phyloP scores from a whole-genome alignment of 1,139 yeast species.

The Magnusiomyces ingens region DNA sequence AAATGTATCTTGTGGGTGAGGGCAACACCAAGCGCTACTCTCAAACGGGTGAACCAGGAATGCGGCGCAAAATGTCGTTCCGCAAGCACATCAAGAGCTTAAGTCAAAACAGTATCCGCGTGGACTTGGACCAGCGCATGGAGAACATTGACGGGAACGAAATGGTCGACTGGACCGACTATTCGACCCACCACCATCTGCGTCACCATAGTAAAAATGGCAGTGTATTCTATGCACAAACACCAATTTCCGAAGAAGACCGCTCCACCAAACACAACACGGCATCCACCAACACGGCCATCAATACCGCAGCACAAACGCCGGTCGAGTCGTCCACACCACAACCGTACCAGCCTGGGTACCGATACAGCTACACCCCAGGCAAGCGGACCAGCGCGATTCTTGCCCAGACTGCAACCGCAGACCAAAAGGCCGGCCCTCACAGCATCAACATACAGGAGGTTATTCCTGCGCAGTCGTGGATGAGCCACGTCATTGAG shows the following conservation, averaged over 20 bases:
- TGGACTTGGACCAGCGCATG: conserved; percentile 9
- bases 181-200: neutral
- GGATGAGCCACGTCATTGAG: conserved; percentile 17
- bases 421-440: neutral
- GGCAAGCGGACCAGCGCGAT: neutral
- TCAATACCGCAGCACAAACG: no score
- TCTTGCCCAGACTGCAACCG: neutral
- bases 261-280: neutral
- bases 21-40: no score
- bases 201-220: neutral
- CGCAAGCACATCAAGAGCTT: conserved; percentile 12
- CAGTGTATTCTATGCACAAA: neutral
- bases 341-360: no score
- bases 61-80: conserved; percentile 4
- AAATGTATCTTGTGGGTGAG: conserved; percentile 1
- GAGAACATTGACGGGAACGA: conserved; percentile 14
- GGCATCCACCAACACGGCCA: neutral
- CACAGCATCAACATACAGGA: neutral
- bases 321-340: no score
- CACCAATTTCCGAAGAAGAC: neutral
- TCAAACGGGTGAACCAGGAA: neutral
- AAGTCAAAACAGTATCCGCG: conserved; percentile 13
- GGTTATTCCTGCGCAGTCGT: neutral
- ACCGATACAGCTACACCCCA: neutral
- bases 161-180: conserved; percentile 15